phyloP scores from a whole-genome alignment of 2,329 filamentous ascomycete species.

The Macrophomina tecta region DNA sequence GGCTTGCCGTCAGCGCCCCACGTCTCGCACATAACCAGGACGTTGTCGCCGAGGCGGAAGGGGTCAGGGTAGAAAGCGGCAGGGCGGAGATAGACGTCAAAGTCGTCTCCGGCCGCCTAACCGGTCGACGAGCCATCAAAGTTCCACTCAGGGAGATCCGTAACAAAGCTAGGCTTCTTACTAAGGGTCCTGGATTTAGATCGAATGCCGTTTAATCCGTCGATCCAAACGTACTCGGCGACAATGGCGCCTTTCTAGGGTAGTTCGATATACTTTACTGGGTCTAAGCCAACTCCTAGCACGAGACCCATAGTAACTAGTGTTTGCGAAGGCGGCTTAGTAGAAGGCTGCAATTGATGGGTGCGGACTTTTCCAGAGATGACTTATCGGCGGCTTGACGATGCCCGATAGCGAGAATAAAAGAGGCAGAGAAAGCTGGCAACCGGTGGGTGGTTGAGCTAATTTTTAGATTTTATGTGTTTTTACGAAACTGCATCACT shows the following conservation, averaged over 20 bases:
- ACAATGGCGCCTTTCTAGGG: constrained; percentile 88
- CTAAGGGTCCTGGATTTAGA: constrained; percentile 88
- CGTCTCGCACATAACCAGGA: constrained; percentile 92
- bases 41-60: constrained; percentile 87
- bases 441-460: too few relatives aligned
- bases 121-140: constrained; percentile 91
- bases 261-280: constrained; percentile 92
- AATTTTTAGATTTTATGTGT: too few relatives aligned
- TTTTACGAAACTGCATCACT: too few relatives aligned
- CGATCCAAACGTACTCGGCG: constrained; percentile 98
- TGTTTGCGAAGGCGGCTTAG: too few relatives aligned
- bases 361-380: too few relatives aligned
- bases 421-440: too few relatives aligned
- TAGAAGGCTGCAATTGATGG: too few relatives aligned
- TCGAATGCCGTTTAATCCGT: constrained; percentile 79
- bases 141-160: constrained; percentile 79
- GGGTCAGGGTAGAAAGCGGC: constrained; percentile 89
- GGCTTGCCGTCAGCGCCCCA: constrained; percentile 93
- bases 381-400: too few relatives aligned
- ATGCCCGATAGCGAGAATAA: too few relatives aligned
- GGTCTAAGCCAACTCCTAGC: too few relatives aligned
- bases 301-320: too few relatives aligned
- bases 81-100: constrained; percentile 94
- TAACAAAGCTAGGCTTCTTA: constrained; percentile 62
- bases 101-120: constrained; percentile 94